These are phyloP conservation scores for Castanopsis chinensis DNA, from an alignment of 306 rosid species.

Conservation along the genomic window DNA sequence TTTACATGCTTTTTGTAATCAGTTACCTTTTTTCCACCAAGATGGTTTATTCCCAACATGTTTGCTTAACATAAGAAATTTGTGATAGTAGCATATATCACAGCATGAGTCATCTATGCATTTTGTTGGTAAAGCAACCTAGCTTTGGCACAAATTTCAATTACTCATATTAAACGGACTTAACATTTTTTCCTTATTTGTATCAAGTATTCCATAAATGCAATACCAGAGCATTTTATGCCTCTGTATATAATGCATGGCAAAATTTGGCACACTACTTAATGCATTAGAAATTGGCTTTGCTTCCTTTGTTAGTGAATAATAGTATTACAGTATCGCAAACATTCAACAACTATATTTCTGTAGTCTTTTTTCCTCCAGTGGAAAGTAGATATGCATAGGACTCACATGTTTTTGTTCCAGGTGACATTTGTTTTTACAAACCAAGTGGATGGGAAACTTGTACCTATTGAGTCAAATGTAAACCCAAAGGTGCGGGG, in stretches of 20 bases:
- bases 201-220: background rate
- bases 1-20: background rate
- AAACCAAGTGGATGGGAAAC: conserved; percentile 88
- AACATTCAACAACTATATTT: background rate
- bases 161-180: background rate
- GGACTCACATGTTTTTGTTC: conserved; percentile 10
- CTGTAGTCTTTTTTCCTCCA: background rate
- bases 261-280: background rate
- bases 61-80: background rate
- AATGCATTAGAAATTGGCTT: background rate
- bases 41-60: background rate
- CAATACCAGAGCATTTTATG: background rate
- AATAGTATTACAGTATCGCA: background rate
- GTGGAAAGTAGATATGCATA: background rate
- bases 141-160: background rate
- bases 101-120: background rate
- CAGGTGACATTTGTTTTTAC: conserved; percentile 90
- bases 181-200: background rate
- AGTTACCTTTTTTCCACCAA: background rate
- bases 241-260: background rate
- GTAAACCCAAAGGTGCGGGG: conserved; percentile 39
- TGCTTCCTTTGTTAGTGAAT: background rate
- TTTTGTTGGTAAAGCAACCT: background rate
- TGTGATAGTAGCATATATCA: background rate
- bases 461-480: conserved; percentile 69